phyloP scores from a whole-genome alignment of 2,329 filamentous ascomycete genomes.

The Trichoderma koningii region DNA sequence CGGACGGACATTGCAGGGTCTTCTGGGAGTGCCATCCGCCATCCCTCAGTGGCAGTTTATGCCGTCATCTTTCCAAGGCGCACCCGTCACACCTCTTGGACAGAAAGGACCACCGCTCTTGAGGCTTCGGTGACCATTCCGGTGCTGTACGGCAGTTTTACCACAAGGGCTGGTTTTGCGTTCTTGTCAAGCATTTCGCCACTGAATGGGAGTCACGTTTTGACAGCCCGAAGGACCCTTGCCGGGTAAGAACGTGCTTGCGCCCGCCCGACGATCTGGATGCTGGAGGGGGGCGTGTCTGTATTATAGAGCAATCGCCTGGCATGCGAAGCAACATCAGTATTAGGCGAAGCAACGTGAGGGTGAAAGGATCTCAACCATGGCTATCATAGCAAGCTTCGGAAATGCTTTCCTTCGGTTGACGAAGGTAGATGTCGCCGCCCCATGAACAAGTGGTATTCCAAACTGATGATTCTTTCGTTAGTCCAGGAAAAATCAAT shows the following conservation, averaged over 20 bases:
- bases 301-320: conserved; percentile 27
- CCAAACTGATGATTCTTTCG: neutral
- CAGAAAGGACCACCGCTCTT: neutral
- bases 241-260: conserved; percentile 31
- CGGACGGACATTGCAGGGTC: conserved; percentile 21
- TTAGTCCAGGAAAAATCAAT: neutral
- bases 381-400: neutral
- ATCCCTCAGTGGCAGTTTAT: neutral
- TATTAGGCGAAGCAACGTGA: conserved; percentile 26
- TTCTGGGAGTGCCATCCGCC: neutral
- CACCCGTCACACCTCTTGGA: neutral
- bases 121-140: conserved; percentile 19
- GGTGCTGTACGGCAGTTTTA: neutral
- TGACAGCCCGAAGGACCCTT: neutral
- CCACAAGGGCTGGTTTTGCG: neutral
- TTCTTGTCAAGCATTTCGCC: conserved; percentile 7
- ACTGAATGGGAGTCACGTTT: conserved; percentile 8
- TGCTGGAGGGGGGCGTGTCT: conserved; percentile 25
- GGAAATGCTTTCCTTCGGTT: neutral
- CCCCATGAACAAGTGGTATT: neutral
- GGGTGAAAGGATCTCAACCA: conserved; percentile 25
- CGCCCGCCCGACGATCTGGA: conserved; percentile 29
- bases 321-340: conserved; percentile 30
- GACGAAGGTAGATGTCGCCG: too few relatives aligned
- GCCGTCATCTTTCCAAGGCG: conserved; percentile 9